phyloP scores from a whole-genome alignment of 2,329 filamentous ascomycete genomes.

The Botryotinia convoluta region DNA sequence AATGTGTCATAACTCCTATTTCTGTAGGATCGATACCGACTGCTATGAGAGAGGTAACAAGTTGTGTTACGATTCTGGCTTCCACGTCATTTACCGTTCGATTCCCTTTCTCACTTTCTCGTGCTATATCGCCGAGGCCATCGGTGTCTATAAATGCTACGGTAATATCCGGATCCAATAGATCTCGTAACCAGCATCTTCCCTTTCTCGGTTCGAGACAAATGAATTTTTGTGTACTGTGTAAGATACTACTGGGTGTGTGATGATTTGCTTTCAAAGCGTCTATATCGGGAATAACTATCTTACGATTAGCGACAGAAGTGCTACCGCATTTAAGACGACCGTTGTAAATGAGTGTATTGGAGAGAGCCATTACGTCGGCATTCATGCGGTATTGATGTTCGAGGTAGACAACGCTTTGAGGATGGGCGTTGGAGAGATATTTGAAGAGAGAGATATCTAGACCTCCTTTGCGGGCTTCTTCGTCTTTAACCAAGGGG shows the following conservation, averaged over 20 bases:
- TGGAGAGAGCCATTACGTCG: constrained; percentile 92
- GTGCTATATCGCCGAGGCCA: constrained; percentile 57
- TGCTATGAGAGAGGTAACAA: constrained; percentile 75
- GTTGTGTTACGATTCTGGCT: constrained; percentile 70
- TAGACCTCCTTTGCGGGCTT: constrained; percentile 79
- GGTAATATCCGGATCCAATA: constrained; percentile 67
- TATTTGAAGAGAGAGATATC: constrained; percentile 94
- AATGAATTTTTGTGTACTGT: constrained; percentile 47
- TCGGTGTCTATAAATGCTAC: constrained; percentile 93
- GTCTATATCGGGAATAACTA: constrained; percentile 65
- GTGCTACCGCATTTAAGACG: constrained; percentile 84
- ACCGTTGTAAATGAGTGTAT: constrained; percentile 89
- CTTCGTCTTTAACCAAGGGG: constrained; percentile 88
- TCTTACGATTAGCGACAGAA: constrained; percentile 65
- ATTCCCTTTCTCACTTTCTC: constrained; percentile 75
- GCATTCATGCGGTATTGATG: constrained; percentile 99
- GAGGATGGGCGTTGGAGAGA: constrained; percentile 82
- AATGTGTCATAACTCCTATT: constrained; percentile 95
- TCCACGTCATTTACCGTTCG: constrained; percentile 89
- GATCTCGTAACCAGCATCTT: constrained; percentile 72
- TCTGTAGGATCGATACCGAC: constrained; percentile 71
- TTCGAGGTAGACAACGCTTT: constrained; percentile 85
- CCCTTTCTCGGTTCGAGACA: constrained; percentile 49
- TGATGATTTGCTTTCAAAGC: constrained; percentile 60
- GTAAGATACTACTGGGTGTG: constrained; percentile 34